Evolutionary conservation across 2,329 filamentous ascomycete species (phyloP), one percentile per base, ranked within the genome.

Genomic region (Diaporthe ampelina): DNA sequence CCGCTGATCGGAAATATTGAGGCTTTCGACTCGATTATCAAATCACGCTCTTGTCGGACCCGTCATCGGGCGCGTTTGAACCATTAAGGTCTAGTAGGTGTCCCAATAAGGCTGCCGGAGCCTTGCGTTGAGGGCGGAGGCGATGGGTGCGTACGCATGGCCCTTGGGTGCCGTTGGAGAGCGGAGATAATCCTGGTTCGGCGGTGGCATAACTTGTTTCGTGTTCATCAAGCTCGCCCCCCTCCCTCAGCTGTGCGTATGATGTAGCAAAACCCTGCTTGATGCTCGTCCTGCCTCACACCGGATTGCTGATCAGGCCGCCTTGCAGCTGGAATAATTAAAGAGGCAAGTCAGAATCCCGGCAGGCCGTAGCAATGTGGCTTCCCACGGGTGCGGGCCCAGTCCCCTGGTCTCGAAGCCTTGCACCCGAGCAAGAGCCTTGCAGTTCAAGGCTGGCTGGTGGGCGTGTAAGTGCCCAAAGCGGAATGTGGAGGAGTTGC

Each of bases 181-280:
- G 57, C 43, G 56, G 58, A 52, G 69, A 63, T 32, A 32, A 32
- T 40, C 57, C 43, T 43, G 69, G 57, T 50, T 37, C 52, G 43
- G 45, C 43, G 32, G 29, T 61, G 52, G 45, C 56, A 72, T 48
- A 50, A 72, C 69, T 50, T 63, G 69, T 50, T 58, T 43, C 43
- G 57, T 26, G 32, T 52, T 63, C 69, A 61, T 59, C 69, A 72
- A 58, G 63, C 43, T 72, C 58, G 57, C 57, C 40, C 69, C 69
- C 32, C 45, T 26, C 29, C 43, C 9, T 26, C 21, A 54, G 21
- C 13, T 68, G 63, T 54, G 32, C 32, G 48, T 68, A 40, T 54
- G 63, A 13, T 54, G 32, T 68, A 54, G 63, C 63, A 54, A 68
- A 68, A 29, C 63, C 63, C 63, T 68, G 63, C 63, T 68, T 40